phyloP scores from a whole-genome alignment of 2,329 filamentous ascomycete genomes.

The Plectosphaerella plurivora region DNA sequence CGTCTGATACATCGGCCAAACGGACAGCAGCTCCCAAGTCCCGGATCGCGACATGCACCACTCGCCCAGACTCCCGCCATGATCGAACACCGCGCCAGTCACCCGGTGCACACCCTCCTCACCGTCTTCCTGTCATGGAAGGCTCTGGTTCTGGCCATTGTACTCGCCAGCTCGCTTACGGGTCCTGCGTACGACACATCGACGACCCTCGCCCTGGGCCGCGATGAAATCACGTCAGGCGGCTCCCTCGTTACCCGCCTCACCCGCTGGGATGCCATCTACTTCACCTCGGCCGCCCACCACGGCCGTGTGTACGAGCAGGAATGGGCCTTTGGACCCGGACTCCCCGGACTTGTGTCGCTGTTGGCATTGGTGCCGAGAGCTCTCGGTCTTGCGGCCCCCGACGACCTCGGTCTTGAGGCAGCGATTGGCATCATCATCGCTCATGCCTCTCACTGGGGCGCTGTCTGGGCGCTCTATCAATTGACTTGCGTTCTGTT shows the following conservation, averaged over 20 bases:
- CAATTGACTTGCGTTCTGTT: conserved; percentile 57
- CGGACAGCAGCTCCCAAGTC: too few species aligned
- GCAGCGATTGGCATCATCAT: conserved; percentile 58
- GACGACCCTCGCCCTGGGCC: conserved; percentile 42
- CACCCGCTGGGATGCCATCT: conserved; percentile 77
- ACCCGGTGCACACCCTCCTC: conserved; percentile 21
- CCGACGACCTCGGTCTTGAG: conserved; percentile 22
- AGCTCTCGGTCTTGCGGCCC: conserved; percentile 14
- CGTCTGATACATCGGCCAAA: too few species aligned
- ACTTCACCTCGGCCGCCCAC: conserved; percentile 61
- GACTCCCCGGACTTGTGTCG: conserved; percentile 39
- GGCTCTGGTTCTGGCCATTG: conserved; percentile 56
- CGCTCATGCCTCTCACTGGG: conserved; percentile 70
- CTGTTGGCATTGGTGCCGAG: conserved; percentile 23
- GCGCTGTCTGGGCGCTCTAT: conserved; percentile 71
- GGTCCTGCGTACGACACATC: conserved; percentile 77
- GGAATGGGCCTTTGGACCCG: conserved; percentile 74
- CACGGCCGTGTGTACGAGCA: conserved; percentile 71
- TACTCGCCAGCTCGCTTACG: conserved; percentile 40
- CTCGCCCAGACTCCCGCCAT: background rate
- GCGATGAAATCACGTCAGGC: conserved; percentile 11
- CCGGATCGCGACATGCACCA: too few species aligned
- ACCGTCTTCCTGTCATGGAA: conserved; percentile 63
- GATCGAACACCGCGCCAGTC: conserved; percentile 7
- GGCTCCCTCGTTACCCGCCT: conserved; percentile 49